Conservation (phyloP, 495 filamentous ascomycete species). For the Paragyromitra xinjiangensis region DNA sequence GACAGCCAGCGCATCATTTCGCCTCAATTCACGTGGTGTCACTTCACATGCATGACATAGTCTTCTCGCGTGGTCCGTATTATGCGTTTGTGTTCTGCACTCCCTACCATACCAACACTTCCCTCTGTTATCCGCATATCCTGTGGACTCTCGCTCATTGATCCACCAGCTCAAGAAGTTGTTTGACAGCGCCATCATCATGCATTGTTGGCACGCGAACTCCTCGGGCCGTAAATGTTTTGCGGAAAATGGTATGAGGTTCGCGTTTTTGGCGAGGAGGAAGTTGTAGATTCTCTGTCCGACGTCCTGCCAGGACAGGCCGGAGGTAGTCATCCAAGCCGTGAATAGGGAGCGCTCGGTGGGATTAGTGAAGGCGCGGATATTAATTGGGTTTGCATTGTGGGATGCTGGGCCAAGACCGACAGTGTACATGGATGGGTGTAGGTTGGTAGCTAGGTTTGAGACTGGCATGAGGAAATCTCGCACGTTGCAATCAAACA, state of each 20-base stretch:
- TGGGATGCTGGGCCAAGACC: neutral
- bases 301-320: slow-evolving; percentile 21
- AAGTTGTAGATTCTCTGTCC: slow-evolving; percentile 13
- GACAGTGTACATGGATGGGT: neutral
- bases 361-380: neutral
- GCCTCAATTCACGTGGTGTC: slow-evolving; percentile 11
- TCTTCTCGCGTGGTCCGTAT: slow-evolving; percentile 22
- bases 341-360: slow-evolving; percentile 16
- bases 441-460: neutral
- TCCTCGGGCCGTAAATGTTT: slow-evolving; percentile 5
- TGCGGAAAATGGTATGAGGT: slow-evolving; percentile 10
- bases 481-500: slow-evolving; percentile 26
- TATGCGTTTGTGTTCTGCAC: slow-evolving; percentile 44
- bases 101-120: slow-evolving; percentile 53
- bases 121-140: slow-evolving; percentile 29
- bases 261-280: slow-evolving; percentile 4
- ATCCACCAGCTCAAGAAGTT: slow-evolving; percentile 50
- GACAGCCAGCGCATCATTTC: neutral
- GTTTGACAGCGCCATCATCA: neutral
- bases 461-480: neutral
- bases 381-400: neutral
- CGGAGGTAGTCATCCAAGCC: slow-evolving; percentile 7
- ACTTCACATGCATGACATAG: slow-evolving; percentile 38
- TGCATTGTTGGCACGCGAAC: slow-evolving; percentile 33
- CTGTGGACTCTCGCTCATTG: slow-evolving; percentile 33